These are phyloP conservation scores for Cladophialophora yegresii DNA, from an alignment of 2,329 filamentous ascomycete species.

Conservation along the genomic window DNA sequence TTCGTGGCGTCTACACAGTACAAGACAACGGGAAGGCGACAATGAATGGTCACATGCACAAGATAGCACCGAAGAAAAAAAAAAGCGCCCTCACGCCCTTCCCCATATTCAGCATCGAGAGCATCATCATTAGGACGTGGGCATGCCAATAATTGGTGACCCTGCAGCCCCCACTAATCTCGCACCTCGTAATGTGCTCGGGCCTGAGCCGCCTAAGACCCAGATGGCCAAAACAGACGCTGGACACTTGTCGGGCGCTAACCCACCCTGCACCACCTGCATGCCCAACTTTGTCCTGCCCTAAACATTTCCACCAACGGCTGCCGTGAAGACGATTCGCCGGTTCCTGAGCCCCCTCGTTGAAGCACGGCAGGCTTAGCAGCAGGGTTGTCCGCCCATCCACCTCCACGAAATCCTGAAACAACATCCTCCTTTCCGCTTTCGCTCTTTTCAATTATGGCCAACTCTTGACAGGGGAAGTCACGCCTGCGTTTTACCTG, in stretches of 20 bases:
- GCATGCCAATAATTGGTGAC: conserved; percentile 15
- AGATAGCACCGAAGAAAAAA: background rate
- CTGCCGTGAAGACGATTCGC: conserved; percentile 8
- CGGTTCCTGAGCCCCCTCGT: background rate
- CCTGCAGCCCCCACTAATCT: background rate
- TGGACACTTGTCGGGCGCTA: conserved; percentile 4
- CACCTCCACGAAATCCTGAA: conserved; percentile 12
- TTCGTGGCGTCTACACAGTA: background rate
- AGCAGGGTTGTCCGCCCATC: background rate
- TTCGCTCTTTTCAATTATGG: conserved; percentile 19
- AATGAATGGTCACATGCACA: background rate
- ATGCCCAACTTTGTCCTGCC: background rate
- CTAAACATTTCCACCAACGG: background rate
- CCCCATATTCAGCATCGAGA: conserved; percentile 5
- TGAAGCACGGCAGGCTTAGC: background rate
- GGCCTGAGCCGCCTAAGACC: background rate
- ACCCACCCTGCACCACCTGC: conserved; percentile 7
- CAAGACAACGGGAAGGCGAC: background rate
- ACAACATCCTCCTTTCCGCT: conserved; percentile 19
- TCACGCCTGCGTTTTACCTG: conserved; percentile 17
- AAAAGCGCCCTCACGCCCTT: background rate
- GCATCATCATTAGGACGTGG: background rate
- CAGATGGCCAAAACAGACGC: conserved; percentile 7
- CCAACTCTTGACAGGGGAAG: conserved; percentile 16
- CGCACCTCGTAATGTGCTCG: background rate